phyloP scores from a whole-genome alignment of 2,329 filamentous ascomycete species.

The Sarocladium kiliense region DNA sequence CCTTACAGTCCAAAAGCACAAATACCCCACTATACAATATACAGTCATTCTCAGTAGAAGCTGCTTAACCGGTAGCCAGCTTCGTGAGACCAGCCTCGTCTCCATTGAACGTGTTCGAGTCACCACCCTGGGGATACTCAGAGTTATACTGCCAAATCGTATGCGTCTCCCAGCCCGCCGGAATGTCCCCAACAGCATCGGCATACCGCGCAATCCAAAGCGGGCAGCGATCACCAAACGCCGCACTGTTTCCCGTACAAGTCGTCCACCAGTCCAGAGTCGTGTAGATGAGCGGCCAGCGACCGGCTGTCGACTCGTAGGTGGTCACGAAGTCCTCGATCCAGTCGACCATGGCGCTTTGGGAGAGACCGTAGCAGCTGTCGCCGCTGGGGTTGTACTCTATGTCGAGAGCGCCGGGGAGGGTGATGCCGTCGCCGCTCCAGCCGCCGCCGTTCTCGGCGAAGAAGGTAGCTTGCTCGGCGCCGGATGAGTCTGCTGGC shows the following conservation, averaged over 20 bases:
- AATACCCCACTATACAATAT: no score
- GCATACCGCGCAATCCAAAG: constrained; percentile 41
- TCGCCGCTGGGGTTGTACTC: constrained; percentile 35
- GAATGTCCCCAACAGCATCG: constrained; percentile 34
- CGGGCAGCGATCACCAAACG: constrained; percentile 39
- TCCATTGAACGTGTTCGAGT: constrained; percentile 49
- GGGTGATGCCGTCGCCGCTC: constrained; percentile 45
- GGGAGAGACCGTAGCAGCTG: constrained; percentile 39
- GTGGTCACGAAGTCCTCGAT: constrained; percentile 45
- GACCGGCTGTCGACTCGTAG: constrained; percentile 38
- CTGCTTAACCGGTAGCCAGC: constrained; percentile 5
- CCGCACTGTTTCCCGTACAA: constrained; percentile 44
- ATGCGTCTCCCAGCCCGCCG: constrained; percentile 45
- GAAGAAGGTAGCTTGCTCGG: constrained; percentile 46
- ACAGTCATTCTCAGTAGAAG: no score
- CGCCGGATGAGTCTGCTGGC: constrained; percentile 36
- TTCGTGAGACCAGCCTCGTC: constrained; percentile 11
- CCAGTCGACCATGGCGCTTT: constrained; percentile 41
- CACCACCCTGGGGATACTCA: constrained; percentile 43
- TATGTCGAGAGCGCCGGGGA: constrained; percentile 52
- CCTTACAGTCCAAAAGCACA: no score
- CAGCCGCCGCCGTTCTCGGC: constrained; percentile 47
- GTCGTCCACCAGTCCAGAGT: constrained; percentile 46
- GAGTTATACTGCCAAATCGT: constrained; percentile 53
- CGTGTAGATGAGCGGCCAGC: constrained; percentile 48